Evolutionary conservation across 1,284 basidiomycete species (phyloP).

Genomic region (Xanthoconium separans): DNA sequence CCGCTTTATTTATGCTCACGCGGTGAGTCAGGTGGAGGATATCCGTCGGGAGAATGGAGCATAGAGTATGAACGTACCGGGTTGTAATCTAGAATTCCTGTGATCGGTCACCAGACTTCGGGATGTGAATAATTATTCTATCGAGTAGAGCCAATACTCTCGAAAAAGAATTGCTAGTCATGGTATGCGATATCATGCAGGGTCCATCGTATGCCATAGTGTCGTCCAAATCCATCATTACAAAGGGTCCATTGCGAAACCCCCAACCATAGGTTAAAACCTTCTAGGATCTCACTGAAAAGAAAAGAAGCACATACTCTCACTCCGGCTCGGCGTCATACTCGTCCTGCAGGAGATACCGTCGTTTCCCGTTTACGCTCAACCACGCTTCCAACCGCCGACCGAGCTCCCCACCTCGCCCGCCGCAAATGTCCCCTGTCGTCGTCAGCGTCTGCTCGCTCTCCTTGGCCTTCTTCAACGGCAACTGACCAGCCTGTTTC

Average conservation of each 20-base stretch:
- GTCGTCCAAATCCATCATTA: neutral
- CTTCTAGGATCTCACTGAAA: neutral
- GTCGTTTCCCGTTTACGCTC: conserved; percentile 25
- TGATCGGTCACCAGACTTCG: no score
- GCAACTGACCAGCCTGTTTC: conserved; percentile 39
- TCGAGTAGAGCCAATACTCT: no score
- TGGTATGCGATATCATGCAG: neutral
- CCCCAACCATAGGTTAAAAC: conserved; percentile 11
- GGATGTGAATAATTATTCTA: no score
- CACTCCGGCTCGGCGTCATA: conserved; percentile 14
- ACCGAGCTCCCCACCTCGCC: conserved; percentile 72
- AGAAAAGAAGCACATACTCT: neutral
- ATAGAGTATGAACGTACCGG: no score
- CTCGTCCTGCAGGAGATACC: conserved; percentile 8
- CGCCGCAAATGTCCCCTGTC: conserved; percentile 72
- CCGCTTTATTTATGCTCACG: no score
- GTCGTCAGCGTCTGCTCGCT: conserved; percentile 64
- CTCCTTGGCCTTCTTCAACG: conserved; percentile 54
- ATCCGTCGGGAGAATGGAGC: no score
- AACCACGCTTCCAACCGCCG: conserved; percentile 72
- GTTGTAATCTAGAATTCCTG: no score
- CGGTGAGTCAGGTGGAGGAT: no score
- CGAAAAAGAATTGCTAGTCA: neutral
- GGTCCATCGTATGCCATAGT: neutral
- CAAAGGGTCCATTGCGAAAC: no score